Percentiles rank a stretch among this genome's conserved stretches.
phyloP scores from a whole-genome alignment of 768 basidiomycete species.

The Mycena haematopus region DNA sequence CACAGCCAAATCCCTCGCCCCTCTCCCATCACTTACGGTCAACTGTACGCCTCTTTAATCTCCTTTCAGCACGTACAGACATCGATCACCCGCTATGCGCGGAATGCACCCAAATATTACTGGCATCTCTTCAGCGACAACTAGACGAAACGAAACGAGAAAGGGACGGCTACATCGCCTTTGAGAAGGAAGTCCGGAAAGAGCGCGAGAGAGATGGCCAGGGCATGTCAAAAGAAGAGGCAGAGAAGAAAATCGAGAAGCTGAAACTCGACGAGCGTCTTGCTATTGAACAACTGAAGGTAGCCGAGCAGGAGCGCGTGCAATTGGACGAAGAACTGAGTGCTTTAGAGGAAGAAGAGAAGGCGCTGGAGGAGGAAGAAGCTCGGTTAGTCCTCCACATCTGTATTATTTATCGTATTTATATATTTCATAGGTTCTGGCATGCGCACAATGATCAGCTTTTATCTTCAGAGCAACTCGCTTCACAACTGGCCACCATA shows the following conservation, averaged over 20 bases:
- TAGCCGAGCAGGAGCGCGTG: slow-evolving; percentile 77
- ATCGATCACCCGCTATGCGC: slow-evolving; percentile 95
- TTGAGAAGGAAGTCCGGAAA: slow-evolving; percentile 86
- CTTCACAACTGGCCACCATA: slow-evolving; percentile 71
- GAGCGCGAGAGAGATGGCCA: slow-evolving; percentile 78
- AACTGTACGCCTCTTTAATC: slow-evolving; percentile 74
- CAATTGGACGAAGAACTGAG: slow-evolving; percentile 77
- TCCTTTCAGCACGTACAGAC: slow-evolving; percentile 77
- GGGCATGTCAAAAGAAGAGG: slow-evolving; percentile 65
- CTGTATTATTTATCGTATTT: neutral
- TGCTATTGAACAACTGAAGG: slow-evolving; percentile 77
- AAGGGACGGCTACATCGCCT: slow-evolving; percentile 91
- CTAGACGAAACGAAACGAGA: slow-evolving; percentile 92
- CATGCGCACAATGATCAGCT: slow-evolving; percentile 76
- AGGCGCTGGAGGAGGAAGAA: slow-evolving; percentile 80
- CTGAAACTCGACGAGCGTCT: slow-evolving; percentile 70
- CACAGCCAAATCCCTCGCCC: slow-evolving; percentile 71
- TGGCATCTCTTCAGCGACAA: slow-evolving; percentile 76
- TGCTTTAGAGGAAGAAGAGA: slow-evolving; percentile 78
- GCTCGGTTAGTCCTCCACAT: slow-evolving; percentile 62
- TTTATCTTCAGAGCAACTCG: slow-evolving; percentile 67
- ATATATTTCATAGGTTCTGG: slow-evolving; percentile 71
- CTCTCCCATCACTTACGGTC: slow-evolving; percentile 81
- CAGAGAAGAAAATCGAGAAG: slow-evolving; percentile 75
- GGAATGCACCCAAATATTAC: slow-evolving; percentile 88